Evolutionary conservation across 306 rosid genomes (phyloP).

Genomic region (Quercus aquifolioides): DNA sequence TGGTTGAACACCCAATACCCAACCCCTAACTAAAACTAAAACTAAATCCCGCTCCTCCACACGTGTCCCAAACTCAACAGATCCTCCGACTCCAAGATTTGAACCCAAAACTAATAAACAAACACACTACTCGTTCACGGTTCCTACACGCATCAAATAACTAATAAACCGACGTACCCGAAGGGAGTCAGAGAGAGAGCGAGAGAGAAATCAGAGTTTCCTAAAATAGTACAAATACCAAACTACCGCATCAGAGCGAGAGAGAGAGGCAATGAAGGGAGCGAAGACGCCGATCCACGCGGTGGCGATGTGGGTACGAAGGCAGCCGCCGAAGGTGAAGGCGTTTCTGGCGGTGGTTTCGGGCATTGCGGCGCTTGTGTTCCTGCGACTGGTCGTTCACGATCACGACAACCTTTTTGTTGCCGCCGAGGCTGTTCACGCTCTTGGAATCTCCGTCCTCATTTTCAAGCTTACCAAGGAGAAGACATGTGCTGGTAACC

Average conservation of each 20-base stretch:
- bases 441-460: conserved; percentile 62
- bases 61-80: not conserved
- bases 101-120: not conserved
- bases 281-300: conserved; percentile 45
- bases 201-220: not conserved
- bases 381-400: conserved; percentile 55
- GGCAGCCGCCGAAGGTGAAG: conserved; percentile 66
- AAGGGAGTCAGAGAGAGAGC: not conserved
- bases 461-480: conserved; percentile 65
- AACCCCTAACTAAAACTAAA: not conserved
- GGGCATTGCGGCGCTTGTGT: conserved; percentile 35
- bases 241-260: not conserved
- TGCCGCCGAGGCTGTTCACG: conserved; percentile 66
- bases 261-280: conserved; percentile 37
- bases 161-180: not conserved
- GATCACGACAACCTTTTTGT: conserved; percentile 66
- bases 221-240: not conserved
- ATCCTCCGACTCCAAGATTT: not conserved
- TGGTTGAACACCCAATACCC: conserved; percentile 7
- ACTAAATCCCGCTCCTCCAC: not conserved
- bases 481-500: conserved; percentile 62
- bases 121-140: not conserved
- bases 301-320: conserved; percentile 52
- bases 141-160: not conserved
- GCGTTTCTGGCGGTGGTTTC: conserved; percentile 45